Percentiles rank a stretch among this genome's conserved stretches.
phyloP scores from a whole-genome alignment of 106 monocot species.

The Platanthera zijinensis region DNA sequence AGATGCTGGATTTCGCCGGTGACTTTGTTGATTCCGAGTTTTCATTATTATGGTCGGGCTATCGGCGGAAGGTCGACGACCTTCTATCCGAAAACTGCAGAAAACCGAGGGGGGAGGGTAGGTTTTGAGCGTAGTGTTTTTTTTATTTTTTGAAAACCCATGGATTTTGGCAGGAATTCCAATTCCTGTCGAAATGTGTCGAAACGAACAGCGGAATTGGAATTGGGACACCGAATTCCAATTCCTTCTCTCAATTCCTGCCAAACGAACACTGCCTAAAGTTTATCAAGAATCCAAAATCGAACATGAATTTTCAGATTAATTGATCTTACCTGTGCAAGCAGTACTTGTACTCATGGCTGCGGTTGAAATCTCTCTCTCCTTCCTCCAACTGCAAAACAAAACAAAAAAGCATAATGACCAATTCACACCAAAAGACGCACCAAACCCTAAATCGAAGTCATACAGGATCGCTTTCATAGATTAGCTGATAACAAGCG shows the following conservation, averaged over 20 bases:
- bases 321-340: constrained; percentile 8
- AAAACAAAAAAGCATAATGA: neutral
- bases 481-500: constrained; percentile 58
- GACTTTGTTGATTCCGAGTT: constrained; percentile 21
- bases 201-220: no score
- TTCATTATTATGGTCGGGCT: no score
- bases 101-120: no score
- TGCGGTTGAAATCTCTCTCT: constrained; percentile 7
- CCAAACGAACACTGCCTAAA: no score
- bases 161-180: no score
- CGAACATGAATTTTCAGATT: neutral
- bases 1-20: constrained; percentile 7
- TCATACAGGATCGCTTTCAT: constrained; percentile 77
- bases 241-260: no score
- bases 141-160: no score
- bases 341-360: constrained; percentile 11
- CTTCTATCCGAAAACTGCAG: no score
- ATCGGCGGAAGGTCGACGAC: no score
- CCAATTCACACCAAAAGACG: neutral
- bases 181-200: no score
- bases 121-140: no score
- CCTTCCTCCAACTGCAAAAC: constrained; percentile 9
- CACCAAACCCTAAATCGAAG: neutral
- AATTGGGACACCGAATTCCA: no score
- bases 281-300: neutral